Base-by-base conservation (phyloP, 805 yeast species). In the Pichia thaimueangensis region DNA sequence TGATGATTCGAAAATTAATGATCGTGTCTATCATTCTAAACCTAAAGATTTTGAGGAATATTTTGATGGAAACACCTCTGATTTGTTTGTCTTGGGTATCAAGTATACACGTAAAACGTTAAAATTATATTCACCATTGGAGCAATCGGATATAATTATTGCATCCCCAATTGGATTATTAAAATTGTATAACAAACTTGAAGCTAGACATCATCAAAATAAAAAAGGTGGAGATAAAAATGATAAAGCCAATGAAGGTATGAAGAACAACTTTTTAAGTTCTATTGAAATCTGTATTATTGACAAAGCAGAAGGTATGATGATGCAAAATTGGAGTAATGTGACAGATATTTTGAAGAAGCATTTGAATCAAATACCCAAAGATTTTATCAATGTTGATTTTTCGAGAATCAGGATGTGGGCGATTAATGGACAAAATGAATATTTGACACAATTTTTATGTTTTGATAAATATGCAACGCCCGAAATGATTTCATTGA, bases 281-380 rank as follows among this genome's bases (percentile, higher is more conserved):
- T 88, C 97, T 2, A 86, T 93, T 50, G 98, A 93, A 60, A 61
- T 93, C 4, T 62, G 82, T 38, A 65, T 89, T 16, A 63, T 87
- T 30, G 98, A 93, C 62, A 86, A 85, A 54, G 78, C 93, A 11
- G 88, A 88, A 56, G 85, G 87, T 24, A 70, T 89, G 49, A 84
- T 86, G 56, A 84, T 83, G 84, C 98, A 93, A 63, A 87, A 89
- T 56, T 84, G 97, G 89, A 83, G 83, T 29, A 95, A 91, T 63
- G 72, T 93, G 8, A 62, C 61, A 24, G 79, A 80, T 13, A 73
- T 80, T 6, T 63, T 83, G n/a, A 67, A 81, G 51, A 78, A 79
- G 48, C 79, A 82, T 57, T 51, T 88, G 43, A 88, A 89, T 62
- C 67, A 71, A 43, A 77, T 88, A 35, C 97, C 97, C 6, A 76